These are phyloP conservation scores for Neurospora tetraspora DNA, from an alignment of 495 filamentous ascomycete species.

Conservation along the genomic window DNA sequence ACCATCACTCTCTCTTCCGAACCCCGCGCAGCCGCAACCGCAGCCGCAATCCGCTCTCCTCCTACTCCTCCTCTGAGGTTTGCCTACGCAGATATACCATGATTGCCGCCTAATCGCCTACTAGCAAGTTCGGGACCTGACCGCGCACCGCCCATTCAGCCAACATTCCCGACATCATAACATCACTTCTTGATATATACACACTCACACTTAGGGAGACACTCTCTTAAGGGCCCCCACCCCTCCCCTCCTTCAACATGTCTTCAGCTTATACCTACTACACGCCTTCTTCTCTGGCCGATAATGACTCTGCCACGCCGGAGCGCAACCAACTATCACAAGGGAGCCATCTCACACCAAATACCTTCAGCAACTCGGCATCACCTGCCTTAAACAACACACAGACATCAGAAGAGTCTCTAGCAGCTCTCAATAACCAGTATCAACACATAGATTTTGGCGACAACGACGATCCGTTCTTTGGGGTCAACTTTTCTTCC, in stretches of 20 bases:
- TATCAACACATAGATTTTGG: slow-evolving; percentile 25
- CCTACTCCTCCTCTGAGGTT: background rate
- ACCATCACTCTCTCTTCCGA: background rate
- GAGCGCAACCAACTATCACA: slow-evolving; percentile 19
- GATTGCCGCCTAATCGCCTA: slow-evolving; percentile 12
- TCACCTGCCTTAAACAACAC: slow-evolving; percentile 28
- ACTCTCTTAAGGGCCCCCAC: background rate
- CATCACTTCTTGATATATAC: slow-evolving; percentile 10
- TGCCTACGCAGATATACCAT: slow-evolving; percentile 4
- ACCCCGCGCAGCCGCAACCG: slow-evolving; percentile 12
- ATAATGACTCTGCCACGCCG: slow-evolving; percentile 12
- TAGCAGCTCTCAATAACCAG: slow-evolving; percentile 28
- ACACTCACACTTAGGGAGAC: slow-evolving; percentile 2
- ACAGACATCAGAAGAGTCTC: slow-evolving; percentile 34
- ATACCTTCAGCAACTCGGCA: slow-evolving; percentile 23
- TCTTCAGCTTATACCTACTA: slow-evolving; percentile 21
- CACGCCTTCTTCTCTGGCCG: slow-evolving; percentile 16
- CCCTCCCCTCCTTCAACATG: slow-evolving; percentile 16
- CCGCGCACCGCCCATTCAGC: slow-evolving; percentile 3
- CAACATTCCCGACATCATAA: slow-evolving; percentile 1
- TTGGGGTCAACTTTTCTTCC: slow-evolving; percentile 28
- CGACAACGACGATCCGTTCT: slow-evolving; percentile 33
- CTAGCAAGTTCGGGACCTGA: slow-evolving; percentile 7
- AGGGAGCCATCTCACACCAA: slow-evolving; percentile 33
- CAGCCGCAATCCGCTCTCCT: background rate